phyloP scores from a whole-genome alignment of 1,284 basidiomycete genomes.

The Pseudozyma flocculosa region DNA sequence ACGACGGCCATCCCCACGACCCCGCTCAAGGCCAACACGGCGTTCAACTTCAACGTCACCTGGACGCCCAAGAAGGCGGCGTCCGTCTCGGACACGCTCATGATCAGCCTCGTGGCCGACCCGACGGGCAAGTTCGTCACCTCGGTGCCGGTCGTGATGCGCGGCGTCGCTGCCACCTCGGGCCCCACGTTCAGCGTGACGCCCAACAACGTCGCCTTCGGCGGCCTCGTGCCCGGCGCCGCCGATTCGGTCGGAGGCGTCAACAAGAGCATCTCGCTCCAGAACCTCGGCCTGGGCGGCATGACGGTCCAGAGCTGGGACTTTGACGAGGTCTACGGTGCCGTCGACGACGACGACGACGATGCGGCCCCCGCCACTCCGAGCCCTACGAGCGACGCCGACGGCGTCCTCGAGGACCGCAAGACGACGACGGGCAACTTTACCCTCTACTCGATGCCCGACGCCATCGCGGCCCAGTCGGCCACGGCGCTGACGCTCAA shows the following conservation, averaged over 20 bases:
- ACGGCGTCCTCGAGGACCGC: constrained; percentile 1
- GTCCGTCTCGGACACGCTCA: constrained; percentile 3
- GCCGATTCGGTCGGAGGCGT: constrained; percentile 6
- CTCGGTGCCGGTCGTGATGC: constrained; percentile 8
- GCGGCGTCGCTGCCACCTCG: constrained; percentile 3
- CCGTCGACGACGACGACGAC: constrained; percentile 8
- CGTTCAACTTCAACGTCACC: constrained; percentile 11
- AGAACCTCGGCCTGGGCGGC: constrained; percentile 4
- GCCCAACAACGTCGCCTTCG: constrained; percentile 13
- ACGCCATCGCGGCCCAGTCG: constrained; percentile 4
- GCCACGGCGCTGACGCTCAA: constrained; percentile 10
- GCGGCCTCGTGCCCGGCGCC: constrained; percentile 7
- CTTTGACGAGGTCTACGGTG: no score
- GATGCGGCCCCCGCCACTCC: neutral
- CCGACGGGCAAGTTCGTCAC: constrained; percentile 1
- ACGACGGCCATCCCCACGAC: constrained; percentile 1
- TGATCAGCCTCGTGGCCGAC: constrained; percentile 1
- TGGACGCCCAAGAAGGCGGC: constrained; percentile 6
- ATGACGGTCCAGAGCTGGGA: constrained; percentile 7
- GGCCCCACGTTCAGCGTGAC: constrained; percentile 4
- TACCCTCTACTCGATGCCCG: constrained; percentile 9
- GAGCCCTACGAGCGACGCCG: neutral
- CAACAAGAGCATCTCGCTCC: constrained; percentile 8
- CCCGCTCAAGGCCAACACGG: neutral
- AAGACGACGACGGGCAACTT: constrained; percentile 14